A percentile compares a stretch with the other conserved stretches of the same genome.
Conservation (phyloP, 495 filamentous ascomycete genomes). For the Lophiotrema nucula region DNA sequence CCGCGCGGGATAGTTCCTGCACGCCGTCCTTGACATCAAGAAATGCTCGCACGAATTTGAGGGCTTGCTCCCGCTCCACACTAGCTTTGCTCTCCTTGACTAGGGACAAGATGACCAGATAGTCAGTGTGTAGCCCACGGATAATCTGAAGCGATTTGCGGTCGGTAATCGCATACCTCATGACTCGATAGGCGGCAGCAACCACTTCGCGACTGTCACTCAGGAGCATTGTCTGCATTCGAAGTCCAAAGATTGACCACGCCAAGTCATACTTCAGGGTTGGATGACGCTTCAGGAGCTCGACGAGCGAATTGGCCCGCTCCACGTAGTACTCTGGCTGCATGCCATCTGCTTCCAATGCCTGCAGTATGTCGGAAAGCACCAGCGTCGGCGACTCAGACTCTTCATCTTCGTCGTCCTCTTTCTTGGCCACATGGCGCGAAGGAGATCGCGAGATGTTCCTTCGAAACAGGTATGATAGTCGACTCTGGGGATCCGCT, state of each 20-base stretch:
- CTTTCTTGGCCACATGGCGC: constrained; percentile 38
- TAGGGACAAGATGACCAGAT: constrained; percentile 84
- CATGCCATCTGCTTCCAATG: constrained; percentile 81
- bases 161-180: constrained; percentile 92
- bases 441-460: constrained; percentile 37
- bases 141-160: constrained; percentile 84
- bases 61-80: constrained; percentile 91
- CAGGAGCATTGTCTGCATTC: constrained; percentile 91
- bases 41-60: constrained; percentile 95
- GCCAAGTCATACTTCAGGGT: constrained; percentile 93
- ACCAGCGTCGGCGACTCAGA: constrained; percentile 77
- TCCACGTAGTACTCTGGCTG: constrained; percentile 92
- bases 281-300: constrained; percentile 87
- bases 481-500: constrained; percentile 57
- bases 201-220: constrained; percentile 95
- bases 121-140: constrained; percentile 82
- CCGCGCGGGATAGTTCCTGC: constrained; percentile 77
- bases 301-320: constrained; percentile 83
- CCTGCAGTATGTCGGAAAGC: constrained; percentile 82
- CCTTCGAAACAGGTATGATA: constrained; percentile 64
- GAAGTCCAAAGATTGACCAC: constrained; percentile 88
- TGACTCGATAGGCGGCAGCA: constrained; percentile 88
- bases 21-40: constrained; percentile 93
- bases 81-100: constrained; percentile 94
- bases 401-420: constrained; percentile 67